Evolutionary conservation across 805 yeast species (phyloP), one percentile per base, ranked within the genome.

Genomic region (Wickerhamia fluorescens): DNA sequence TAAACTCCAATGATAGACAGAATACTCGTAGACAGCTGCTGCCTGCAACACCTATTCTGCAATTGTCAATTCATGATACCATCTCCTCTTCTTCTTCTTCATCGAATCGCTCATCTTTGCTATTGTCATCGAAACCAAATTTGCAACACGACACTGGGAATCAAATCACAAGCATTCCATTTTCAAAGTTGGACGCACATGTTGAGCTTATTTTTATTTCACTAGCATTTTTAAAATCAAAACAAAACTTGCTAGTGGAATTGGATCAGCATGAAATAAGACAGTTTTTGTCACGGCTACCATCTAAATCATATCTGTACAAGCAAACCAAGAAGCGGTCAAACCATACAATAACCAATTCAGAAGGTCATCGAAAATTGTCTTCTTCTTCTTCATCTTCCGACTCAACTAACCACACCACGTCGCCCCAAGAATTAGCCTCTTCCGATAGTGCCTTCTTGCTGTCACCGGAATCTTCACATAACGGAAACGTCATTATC

Each of bases 221-320:
- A 27, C 60, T 87, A 27, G 84, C 96, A 1, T 71, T 88, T 22
- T 60, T 88, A 40, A 84, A 84, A 53, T 77, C 89, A 29, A 79
- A 80, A 52, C 88, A 82, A 42, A 74, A 75, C 41, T 75, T 81
- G 22, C 65, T 88, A 31, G 68, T 84, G 39, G 96, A 88, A 49
- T 76, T 87, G 39, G 97, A 88, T 46, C 94, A 85, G 49, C 77
- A 83, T 38, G 97, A 88, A 55, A 84, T 86, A 25, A 66, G 87
- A 21, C 94, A 87, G 48, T 75, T 76, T 40, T 64, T 88, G 37
- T 73, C 74, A 36, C 70, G 78, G 21, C 47, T 71, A 26, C 73
- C 77, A 2, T 64, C 76, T 9, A 62, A 62, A 35, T 56, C 63
- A 10, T 54, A 59, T 50, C 55, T 49, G 39, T 60, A 58, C 33